These are phyloP conservation scores for Waltergamsia citrina DNA, from an alignment of 2,329 filamentous ascomycete species.

Conservation along the genomic window DNA sequence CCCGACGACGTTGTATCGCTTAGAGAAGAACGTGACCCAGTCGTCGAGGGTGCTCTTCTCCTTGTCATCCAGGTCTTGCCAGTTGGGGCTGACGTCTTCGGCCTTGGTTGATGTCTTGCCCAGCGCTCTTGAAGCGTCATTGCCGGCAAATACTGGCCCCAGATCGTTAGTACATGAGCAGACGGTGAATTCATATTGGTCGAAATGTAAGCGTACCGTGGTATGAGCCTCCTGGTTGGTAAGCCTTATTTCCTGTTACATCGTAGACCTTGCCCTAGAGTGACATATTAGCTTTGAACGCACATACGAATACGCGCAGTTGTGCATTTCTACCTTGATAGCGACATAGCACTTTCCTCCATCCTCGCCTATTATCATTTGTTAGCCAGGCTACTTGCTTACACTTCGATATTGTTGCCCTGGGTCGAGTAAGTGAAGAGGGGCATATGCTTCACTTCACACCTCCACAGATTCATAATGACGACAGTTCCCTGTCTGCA, in stretches of 20 bases:
- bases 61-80: slow-evolving; percentile 74
- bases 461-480: too few species aligned
- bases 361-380: slow-evolving; percentile 42
- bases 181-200: neutral
- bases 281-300: neutral
- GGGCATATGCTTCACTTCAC: too few species aligned
- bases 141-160: slow-evolving; percentile 77
- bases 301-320: too few species aligned
- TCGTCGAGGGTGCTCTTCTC: slow-evolving; percentile 79
- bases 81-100: slow-evolving; percentile 76
- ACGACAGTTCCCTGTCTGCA: too few species aligned
- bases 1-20: slow-evolving; percentile 88
- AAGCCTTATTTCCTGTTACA: slow-evolving; percentile 81
- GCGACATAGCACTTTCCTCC: slow-evolving; percentile 59
- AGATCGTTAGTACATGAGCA: too few species aligned
- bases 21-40: slow-evolving; percentile 94
- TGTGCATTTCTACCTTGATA: slow-evolving; percentile 62
- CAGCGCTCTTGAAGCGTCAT: slow-evolving; percentile 88
- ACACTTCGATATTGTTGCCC: too few species aligned
- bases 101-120: slow-evolving; percentile 77
- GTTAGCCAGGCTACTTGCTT: neutral
- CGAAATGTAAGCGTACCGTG: slow-evolving; percentile 51
- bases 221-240: slow-evolving; percentile 75
- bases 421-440: too few species aligned
- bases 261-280: slow-evolving; percentile 83